Evolutionary conservation across 2,329 filamentous ascomycete genomes (phyloP).

Genomic region (Alternaria viburni): DNA sequence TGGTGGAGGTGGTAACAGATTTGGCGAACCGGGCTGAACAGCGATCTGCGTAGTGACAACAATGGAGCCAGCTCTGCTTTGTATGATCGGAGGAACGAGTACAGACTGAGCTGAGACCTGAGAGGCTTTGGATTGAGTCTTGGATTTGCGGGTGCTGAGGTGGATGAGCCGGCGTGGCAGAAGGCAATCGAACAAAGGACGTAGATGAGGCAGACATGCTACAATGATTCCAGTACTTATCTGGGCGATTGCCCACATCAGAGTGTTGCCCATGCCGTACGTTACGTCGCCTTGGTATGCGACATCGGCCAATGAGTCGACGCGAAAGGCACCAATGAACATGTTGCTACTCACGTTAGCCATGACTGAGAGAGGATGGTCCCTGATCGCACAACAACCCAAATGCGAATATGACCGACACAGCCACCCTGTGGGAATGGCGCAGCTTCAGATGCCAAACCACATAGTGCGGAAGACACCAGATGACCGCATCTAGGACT

Average conservation of each 20-base stretch:
- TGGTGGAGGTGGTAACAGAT: not conserved
- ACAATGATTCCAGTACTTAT: conserved; percentile 34
- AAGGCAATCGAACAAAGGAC: conserved; percentile 31
- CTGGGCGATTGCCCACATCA: conserved; percentile 30
- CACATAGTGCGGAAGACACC: conserved; percentile 32
- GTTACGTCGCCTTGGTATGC: conserved; percentile 19
- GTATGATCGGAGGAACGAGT: not conserved
- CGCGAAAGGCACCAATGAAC: conserved; percentile 20
- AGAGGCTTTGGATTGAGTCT: not conserved
- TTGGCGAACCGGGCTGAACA: conserved; percentile 6
- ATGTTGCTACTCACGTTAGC: conserved; percentile 25
- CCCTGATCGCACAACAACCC: conserved; percentile 24
- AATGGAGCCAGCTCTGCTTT: conserved; percentile 14
- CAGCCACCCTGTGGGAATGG: conserved; percentile 30
- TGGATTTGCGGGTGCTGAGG: conserved; percentile 1
- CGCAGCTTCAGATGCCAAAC: conserved; percentile 33
- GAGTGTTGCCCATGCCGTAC: conserved; percentile 17
- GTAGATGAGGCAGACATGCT: conserved; percentile 30
- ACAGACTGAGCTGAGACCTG: not conserved
- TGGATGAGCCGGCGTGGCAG: conserved; percentile 17
- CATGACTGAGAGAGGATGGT: not conserved
- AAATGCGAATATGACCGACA: conserved; percentile 31
- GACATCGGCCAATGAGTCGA: conserved; percentile 9
- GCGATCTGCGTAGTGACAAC: conserved; percentile 29
- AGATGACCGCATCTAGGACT: conserved; percentile 27